phyloP scores from a whole-genome alignment of 345 rosid genomes.

The Aegle marmelos region DNA sequence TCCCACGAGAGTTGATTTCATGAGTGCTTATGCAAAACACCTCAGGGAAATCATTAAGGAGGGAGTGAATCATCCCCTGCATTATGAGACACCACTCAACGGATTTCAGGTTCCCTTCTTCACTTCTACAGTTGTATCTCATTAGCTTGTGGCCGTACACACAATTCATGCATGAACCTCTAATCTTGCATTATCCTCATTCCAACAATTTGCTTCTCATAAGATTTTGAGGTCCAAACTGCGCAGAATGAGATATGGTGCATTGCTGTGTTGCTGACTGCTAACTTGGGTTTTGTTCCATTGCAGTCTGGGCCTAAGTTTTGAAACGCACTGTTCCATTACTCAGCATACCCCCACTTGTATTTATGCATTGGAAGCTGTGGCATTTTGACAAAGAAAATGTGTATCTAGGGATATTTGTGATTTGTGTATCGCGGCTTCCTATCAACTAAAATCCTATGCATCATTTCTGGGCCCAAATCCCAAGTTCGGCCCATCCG shows the following conservation, averaged over 20 bases:
- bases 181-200: neutral
- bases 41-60: slow-evolving; percentile 67
- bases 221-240: neutral
- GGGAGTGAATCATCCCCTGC: slow-evolving; percentile 75
- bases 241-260: neutral
- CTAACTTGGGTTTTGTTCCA: neutral
- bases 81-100: slow-evolving; percentile 73
- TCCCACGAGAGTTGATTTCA: slow-evolving; percentile 62
- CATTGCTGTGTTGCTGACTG: neutral
- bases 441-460: too few relatives aligned
- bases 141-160: neutral
- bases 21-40: slow-evolving; percentile 71
- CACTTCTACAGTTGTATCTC: neutral
- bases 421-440: too few relatives aligned
- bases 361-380: too few relatives aligned
- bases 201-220: neutral
- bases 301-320: neutral
- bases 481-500: too few relatives aligned
- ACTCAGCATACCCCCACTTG: too few relatives aligned
- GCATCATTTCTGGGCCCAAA: too few relatives aligned
- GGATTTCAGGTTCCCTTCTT: slow-evolving; percentile 60
- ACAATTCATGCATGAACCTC: neutral
- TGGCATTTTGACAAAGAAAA: too few relatives aligned
- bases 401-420: too few relatives aligned
- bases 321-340: neutral